These are phyloP conservation scores for Zymoseptoria crescenta DNA, from an alignment of 2,329 filamentous ascomycete genomes.

Conservation along the genomic window DNA sequence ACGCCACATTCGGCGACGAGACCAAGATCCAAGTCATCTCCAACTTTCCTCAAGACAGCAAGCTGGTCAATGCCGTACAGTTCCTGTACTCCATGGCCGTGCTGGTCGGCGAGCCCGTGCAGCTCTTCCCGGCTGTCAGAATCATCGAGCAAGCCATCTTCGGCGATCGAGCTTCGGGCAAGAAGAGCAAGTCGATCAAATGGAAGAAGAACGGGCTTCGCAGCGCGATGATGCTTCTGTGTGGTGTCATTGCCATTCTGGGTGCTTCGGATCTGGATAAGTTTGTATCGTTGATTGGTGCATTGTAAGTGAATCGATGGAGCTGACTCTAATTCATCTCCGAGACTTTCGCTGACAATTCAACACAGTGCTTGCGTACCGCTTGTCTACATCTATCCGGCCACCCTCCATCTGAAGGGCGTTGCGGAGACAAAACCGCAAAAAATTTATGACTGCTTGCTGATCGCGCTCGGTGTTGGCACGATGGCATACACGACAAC, in stretches of 20 bases:
- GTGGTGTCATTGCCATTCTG: constrained; percentile 53
- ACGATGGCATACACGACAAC: constrained; percentile 66
- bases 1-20: constrained; percentile 61
- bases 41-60: constrained; percentile 63
- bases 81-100: constrained; percentile 67
- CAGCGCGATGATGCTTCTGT: constrained; percentile 48
- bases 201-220: constrained; percentile 70
- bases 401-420: constrained; percentile 61
- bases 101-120: constrained; percentile 64
- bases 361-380: constrained; percentile 57
- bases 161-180: constrained; percentile 56
- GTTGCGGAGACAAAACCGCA: constrained; percentile 50
- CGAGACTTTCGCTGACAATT: background rate
- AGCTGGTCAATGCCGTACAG: constrained; percentile 68
- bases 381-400: constrained; percentile 69
- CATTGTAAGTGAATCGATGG: constrained; percentile 35
- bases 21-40: constrained; percentile 69
- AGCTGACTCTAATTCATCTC: background rate
- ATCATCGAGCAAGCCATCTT: constrained; percentile 64
- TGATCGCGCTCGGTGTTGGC: constrained; percentile 56
- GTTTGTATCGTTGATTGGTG: constrained; percentile 67
- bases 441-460: constrained; percentile 52
- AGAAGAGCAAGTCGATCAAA: constrained; percentile 56
- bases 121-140: constrained; percentile 65
- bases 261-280: constrained; percentile 65